Percentiles rank a stretch among this genome's conserved stretches.
Evolutionary conservation across 306 rosid species (phyloP).

Genomic region (Sophora flavescens): DNA sequence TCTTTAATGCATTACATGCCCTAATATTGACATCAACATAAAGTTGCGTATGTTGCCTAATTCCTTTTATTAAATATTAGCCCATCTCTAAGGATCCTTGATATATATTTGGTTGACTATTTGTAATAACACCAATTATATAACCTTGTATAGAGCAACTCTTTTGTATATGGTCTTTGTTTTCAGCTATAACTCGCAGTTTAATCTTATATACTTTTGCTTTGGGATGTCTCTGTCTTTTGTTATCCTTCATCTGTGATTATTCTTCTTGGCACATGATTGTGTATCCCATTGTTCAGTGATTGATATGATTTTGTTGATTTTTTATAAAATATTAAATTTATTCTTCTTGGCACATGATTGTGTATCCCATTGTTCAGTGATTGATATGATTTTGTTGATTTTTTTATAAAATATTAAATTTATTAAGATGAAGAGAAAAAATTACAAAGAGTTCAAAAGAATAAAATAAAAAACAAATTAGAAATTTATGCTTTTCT

Average conservation of each 20-base stretch:
- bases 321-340: neutral
- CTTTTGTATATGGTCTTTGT: constrained; percentile 35
- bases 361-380: constrained; percentile 10
- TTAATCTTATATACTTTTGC: constrained; percentile 9
- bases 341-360: constrained; percentile 18
- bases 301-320: constrained; percentile 1
- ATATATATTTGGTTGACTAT: neutral
- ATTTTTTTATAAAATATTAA: neutral
- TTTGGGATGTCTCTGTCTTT: constrained; percentile 17
- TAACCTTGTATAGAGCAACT: constrained; percentile 6
- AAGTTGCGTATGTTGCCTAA: neutral
- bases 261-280: constrained; percentile 27
- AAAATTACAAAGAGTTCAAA: neutral
- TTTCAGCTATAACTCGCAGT: constrained; percentile 14
- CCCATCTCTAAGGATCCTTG: neutral
- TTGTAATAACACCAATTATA: constrained; percentile 17
- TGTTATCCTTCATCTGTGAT: neutral
- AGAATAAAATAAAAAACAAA: too few relatives aligned
- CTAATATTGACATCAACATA: neutral
- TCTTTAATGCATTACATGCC: constrained; percentile 27
- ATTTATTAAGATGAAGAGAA: neutral
- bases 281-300: constrained; percentile 11
- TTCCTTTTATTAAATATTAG: neutral
- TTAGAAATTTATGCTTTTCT: neutral
- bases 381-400: neutral